Base-by-base conservation (phyloP, 495 filamentous ascomycete genomes). In the Terfezia claveryi region DNA sequence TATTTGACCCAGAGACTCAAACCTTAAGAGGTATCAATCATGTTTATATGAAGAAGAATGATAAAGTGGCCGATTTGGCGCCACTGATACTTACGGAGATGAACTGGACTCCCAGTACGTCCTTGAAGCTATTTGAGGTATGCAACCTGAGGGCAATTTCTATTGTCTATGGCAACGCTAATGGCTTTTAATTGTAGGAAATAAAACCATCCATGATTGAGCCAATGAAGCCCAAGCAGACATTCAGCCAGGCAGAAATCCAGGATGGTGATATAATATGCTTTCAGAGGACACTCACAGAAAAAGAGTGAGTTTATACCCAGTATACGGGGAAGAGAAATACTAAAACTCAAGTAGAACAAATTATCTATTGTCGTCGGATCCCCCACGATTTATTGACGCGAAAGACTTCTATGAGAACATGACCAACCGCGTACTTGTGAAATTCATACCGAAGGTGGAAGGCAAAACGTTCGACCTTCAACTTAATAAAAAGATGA, bases 171-270 rank as follows among this genome's bases (percentile, higher is more conserved):
- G 4, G 27, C 27, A 32, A 16, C 23, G 37, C 8, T 32, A 32
- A 32, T 32, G 27, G 27, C 27, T 32, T 32, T 32, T 4, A 32
- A 32, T 32, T 37, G n/a, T 57, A 80, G 74, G 91, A 99, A 68
- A 96, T 99, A 70, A 96, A 95, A 67, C 85, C 87, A 38, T 81
- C 77, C 52, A 96, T 96, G 88, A 93, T 99, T 61, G 91, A 99
- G 59, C 71, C 76, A 11, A 85, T 96, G 74, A 95, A 94, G 66
- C 79, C 80, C 0, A 96, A 93, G 66, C 76, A 84, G 62, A 82
- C 86, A 0, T 76, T 99, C 56, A 80, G 83, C 51, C 79, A 84
- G 54, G 87, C 89, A 2, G 91, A 99, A 66, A 85, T 99, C 46
- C 89, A 95, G 63, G 88, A 96, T 64, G 91, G 91, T 44, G 91